A percentile compares a stretch with the other conserved stretches of the same genome.
Conservation (phyloP, 352 stramenopile species). For the Globisporangium canariense region DNA sequence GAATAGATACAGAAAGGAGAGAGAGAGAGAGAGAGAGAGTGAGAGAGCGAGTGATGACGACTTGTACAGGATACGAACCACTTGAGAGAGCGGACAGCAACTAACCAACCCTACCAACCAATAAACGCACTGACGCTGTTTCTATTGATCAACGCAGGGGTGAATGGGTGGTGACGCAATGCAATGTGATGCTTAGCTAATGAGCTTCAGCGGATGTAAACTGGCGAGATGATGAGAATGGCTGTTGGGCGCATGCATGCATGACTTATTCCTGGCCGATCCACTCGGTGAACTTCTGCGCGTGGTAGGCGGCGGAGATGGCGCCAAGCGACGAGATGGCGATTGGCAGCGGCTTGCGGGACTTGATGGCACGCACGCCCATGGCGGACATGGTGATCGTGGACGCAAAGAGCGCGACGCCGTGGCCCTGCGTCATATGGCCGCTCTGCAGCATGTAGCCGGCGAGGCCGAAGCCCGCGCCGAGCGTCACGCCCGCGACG, state of each 20-base stretch:
- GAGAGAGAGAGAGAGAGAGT: constrained; percentile 1
- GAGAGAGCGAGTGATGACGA: background rate
- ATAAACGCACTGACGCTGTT: constrained; percentile 13
- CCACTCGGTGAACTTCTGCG: constrained; percentile 80
- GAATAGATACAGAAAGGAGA: constrained; percentile 1
- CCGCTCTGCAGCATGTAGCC: constrained; percentile 79
- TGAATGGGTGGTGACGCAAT: background rate
- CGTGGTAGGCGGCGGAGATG: constrained; percentile 79
- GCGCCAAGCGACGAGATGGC: constrained; percentile 71
- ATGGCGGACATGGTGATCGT: constrained; percentile 86
- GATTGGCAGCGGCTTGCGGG: constrained; percentile 69
- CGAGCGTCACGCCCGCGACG: constrained; percentile 75
- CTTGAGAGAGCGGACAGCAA: background rate
- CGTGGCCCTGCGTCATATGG: constrained; percentile 82
- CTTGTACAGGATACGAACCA: constrained; percentile 6
- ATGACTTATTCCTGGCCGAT: constrained; percentile 68
- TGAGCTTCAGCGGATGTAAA: background rate
- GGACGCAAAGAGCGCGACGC: constrained; percentile 72
- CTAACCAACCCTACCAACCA: constrained; percentile 13
- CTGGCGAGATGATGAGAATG: background rate
- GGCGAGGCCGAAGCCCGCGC: constrained; percentile 72
- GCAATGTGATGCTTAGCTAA: background rate
- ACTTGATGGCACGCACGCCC: constrained; percentile 74
- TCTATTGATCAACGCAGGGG: constrained; percentile 14
- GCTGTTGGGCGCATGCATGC: background rate